Conservation (phyloP, 495 filamentous ascomycete species). For the Neurospora discreta region DNA sequence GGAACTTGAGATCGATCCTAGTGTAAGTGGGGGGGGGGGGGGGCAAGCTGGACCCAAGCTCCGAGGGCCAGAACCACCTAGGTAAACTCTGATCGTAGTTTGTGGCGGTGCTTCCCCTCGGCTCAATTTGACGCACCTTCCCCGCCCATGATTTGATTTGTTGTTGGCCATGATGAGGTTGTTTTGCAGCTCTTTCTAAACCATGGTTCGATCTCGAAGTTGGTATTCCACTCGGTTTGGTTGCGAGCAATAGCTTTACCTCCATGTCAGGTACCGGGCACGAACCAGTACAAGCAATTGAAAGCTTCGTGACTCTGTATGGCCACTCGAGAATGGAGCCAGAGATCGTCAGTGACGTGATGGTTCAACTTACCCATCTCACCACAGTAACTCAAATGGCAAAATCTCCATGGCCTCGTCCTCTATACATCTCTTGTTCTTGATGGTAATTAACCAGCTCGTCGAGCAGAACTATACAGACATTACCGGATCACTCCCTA, state of each 20-base stretch:
- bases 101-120: background rate
- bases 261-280: too few relatives aligned
- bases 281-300: too few relatives aligned
- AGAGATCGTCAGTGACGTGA: too few relatives aligned
- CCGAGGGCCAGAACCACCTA: background rate
- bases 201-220: background rate
- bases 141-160: background rate
- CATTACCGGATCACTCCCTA: background rate
- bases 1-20: background rate
- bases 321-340: too few relatives aligned
- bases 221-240: background rate
- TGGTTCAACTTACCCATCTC: too few relatives aligned
- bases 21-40: background rate
- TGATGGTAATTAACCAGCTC: background rate
- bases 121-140: background rate
- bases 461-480: background rate
- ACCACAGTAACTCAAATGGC: background rate
- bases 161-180: background rate
- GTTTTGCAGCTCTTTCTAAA: background rate
- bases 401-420: background rate
- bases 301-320: too few relatives aligned
- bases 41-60: background rate
- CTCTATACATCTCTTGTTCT: background rate
- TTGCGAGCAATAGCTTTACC: too few relatives aligned
- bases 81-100: background rate